Evolutionary conservation across 1,139 yeast genomes (phyloP), one percentile per base, ranked within the genome.

Genomic region (Hansenula anomala): DNA sequence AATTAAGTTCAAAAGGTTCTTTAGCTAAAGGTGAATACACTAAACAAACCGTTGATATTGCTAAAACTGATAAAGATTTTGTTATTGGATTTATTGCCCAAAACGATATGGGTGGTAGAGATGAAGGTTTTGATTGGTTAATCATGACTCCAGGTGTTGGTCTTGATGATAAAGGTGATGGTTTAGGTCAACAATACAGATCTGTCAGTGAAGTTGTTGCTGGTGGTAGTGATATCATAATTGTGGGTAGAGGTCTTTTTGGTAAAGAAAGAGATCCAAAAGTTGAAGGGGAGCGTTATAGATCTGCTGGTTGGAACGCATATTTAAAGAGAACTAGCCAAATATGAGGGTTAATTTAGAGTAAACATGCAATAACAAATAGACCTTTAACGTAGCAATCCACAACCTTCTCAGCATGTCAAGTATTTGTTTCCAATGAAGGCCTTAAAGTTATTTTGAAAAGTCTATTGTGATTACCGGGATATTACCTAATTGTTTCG

Each of bases 91-190:
- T 92, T 61, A 92, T 94, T 65, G 97, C 98, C 1, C 97, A 90
- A 60, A 73, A 77, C 54, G 80, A 82, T 45, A 86, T 89, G 90
- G 89, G 87, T 25, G 94, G 92, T 14, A 66, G 71, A 37, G 83
- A 78, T 4, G 90, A 81, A 57, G 92, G 89, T 0, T 89, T 84
- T 54, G 98, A 92, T 63, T 94, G 97, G 96, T 66, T 94, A 38
- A 77, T 89, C 41, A 80, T 94, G 90, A 92, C 98, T 1, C 99
- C 99, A 0, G 99, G 99, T 44, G 98, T 94, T 33, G 97, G 97
- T 2, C 72, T 94, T 43, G 98, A 90, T 58, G 97, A 90, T 56
- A 92, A 83, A 62, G 97, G 97, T n/a, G 99, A 92, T 60, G 80
- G 80, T 1, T 72, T 92, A 46, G 99, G 99, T 18, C 99, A 94